A percentile compares a stretch with the other conserved stretches of the same genome.
These are phyloP conservation scores for Hemileccinum impolitum DNA, from an alignment of 768 basidiomycete genomes.

Conservation along the genomic window DNA sequence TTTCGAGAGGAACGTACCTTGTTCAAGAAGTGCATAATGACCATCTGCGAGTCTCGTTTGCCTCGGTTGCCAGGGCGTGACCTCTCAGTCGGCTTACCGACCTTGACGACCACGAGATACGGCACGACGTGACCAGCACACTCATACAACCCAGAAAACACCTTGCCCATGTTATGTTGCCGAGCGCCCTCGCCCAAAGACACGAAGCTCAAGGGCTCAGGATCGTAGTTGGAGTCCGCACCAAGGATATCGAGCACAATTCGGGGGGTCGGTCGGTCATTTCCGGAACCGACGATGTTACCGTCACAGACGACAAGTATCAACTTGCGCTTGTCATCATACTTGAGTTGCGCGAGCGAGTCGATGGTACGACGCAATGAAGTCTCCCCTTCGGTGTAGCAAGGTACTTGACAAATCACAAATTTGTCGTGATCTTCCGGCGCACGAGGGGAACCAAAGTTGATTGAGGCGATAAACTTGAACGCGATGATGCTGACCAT, in stretches of 20 bases:
- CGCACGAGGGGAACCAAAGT: constrained; percentile 73
- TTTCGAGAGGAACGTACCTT: constrained; percentile 49
- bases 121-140: constrained; percentile 94
- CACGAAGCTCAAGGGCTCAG: constrained; percentile 91
- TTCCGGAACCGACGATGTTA: constrained; percentile 96
- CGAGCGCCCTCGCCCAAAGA: constrained; percentile 92
- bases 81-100: constrained; percentile 93
- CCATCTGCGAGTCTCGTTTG: constrained; percentile 96
- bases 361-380: constrained; percentile 89
- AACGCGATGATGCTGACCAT: constrained; percentile 96
- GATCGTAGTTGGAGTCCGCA: constrained; percentile 87
- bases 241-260: constrained; percentile 97
- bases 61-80: constrained; percentile 94
- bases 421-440: constrained; percentile 97
- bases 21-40: constrained; percentile 97
- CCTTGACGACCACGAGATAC: constrained; percentile 87
- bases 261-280: constrained; percentile 92
- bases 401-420: constrained; percentile 96
- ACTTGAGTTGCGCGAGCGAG: constrained; percentile 89
- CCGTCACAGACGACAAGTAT: constrained; percentile 94
- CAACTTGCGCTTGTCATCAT: constrained; percentile 97
- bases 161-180: constrained; percentile 98
- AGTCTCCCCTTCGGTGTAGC: constrained; percentile 93
- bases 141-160: constrained; percentile 95
- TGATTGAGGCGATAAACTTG: constrained; percentile 91